Evolutionary conservation across 1,284 basidiomycete genomes (phyloP), one percentile per base, ranked within the genome.

Genomic region (Vanrija pseudolonga): DNA sequence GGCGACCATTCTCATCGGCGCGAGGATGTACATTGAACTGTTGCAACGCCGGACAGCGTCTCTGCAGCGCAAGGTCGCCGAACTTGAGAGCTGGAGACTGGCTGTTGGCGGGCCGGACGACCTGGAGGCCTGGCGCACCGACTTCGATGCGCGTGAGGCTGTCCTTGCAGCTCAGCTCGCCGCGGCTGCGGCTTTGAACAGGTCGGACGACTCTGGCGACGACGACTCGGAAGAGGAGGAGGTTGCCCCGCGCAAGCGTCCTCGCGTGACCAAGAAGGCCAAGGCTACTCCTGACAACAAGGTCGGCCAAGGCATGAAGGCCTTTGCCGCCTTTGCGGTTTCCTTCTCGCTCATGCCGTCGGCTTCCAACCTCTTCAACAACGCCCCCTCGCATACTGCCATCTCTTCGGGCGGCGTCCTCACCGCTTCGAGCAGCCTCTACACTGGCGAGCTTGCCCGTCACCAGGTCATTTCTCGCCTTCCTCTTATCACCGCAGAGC

Each of bases 1-100:
- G 57, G 69, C 74, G 36, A 77, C 75, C 19, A 71, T 77, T 39
- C 62, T 77, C 40, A 63, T 72, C 24, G 75, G 74, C 3, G 74
- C 75, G 18, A 59, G 69, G 36, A 63, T 75, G 65, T 77, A 77
- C 54, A 76, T 77, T 46, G 73, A 76, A 51, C 57, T 73, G 8
- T 57, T 77, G 18, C 74, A 76, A 53, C 63, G 59, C 23, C 62
- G 73, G 18, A 65, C 64, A 8, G 64, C 61, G 1, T 68, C 59
- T 47, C 58, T 74, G 3, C 67, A 68, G 52, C 59, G 67, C 22
- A 71, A 64, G 56, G 66, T 66, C 4, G 61, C 57, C 24, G 72
- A 68, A 49, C 64, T 74, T 9, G 70, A 73, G 56, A 45, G 45
- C 3, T 74, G 58, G 56, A 47, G 72, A 18, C 18, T 52, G 11